A percentile compares a stretch with the other conserved stretches of the same genome.
Conservation (phyloP, 495 filamentous ascomycete genomes). For the Daldinia loculata region DNA sequence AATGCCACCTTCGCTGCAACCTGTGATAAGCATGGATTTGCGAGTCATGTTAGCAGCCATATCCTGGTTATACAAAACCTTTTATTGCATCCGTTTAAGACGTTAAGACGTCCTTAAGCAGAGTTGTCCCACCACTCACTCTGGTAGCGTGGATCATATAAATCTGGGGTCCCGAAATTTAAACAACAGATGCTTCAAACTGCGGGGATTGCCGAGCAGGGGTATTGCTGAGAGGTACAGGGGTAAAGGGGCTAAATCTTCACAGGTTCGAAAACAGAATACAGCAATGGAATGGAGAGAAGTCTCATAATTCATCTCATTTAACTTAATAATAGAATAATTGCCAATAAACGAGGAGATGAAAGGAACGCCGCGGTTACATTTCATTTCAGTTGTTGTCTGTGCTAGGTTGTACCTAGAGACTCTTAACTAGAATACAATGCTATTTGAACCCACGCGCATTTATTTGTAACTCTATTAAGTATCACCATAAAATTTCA, state of each 20-base stretch:
- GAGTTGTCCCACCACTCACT: neutral
- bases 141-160: neutral
- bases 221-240: too few species aligned
- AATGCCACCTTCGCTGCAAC: slow-evolving; percentile 62
- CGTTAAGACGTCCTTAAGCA: neutral
- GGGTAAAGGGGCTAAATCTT: too few species aligned
- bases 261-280: too few species aligned
- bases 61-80: neutral
- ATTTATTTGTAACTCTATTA: neutral
- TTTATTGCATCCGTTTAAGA: neutral
- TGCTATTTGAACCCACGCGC: neutral
- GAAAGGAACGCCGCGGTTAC: too few species aligned
- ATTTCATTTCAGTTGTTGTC: too few species aligned
- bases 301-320: too few species aligned
- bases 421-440: too few species aligned
- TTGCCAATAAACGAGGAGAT: too few species aligned
- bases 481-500: neutral
- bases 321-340: too few species aligned
- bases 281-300: too few species aligned
- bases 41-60: slow-evolving; percentile 29
- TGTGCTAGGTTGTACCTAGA: too few species aligned
- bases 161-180: neutral
- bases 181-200: neutral
- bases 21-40: slow-evolving; percentile 56
- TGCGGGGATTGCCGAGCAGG: too few species aligned